Conservation (phyloP, 2,329 filamentous ascomycete species). For the Diplodia intermedia region DNA sequence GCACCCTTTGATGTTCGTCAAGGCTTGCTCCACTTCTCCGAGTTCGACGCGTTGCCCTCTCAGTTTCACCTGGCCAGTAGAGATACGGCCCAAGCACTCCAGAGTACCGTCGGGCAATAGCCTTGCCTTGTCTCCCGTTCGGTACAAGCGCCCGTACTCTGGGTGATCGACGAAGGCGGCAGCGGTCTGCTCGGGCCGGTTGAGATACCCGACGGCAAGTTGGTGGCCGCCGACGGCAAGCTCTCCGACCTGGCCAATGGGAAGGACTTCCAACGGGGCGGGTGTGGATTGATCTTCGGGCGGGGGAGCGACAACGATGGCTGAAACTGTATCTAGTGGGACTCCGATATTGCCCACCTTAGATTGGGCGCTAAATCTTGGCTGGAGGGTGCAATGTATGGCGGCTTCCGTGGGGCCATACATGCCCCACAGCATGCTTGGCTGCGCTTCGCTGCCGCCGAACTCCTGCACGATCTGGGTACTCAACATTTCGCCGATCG, state of each 20-base stretch:
- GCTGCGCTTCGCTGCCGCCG: constrained; percentile 61
- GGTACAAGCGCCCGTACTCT: constrained; percentile 73
- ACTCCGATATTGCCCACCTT: constrained; percentile 74
- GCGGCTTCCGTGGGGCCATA: constrained; percentile 92
- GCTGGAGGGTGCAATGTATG: constrained; percentile 84
- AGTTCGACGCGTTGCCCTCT: constrained; percentile 83
- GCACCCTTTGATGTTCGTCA: constrained; percentile 50
- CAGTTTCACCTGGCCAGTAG: constrained; percentile 83
- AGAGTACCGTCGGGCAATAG: constrained; percentile 71
- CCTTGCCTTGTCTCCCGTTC: constrained; percentile 83
- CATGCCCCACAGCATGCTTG: constrained; percentile 85
- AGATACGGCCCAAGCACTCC: constrained; percentile 83
- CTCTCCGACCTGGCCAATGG: constrained; percentile 74
- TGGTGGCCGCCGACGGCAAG: constrained; percentile 82
- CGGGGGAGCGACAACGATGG: constrained; percentile 68
- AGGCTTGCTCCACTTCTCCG: constrained; percentile 60
- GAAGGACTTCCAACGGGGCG: constrained; percentile 61
- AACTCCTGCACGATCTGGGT: constrained; percentile 78
- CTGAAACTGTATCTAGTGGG: constrained; percentile 81
- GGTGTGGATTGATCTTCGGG: constrained; percentile 34
- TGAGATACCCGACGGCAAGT: constrained; percentile 80
- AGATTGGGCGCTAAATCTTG: constrained; percentile 63
- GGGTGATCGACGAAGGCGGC: constrained; percentile 72
- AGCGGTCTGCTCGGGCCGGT: constrained; percentile 76
- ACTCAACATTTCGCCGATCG: constrained; percentile 93